Evolutionary conservation across 2,329 filamentous ascomycete species (phyloP).

Genomic region (Atkinsonella hypoxylon): DNA sequence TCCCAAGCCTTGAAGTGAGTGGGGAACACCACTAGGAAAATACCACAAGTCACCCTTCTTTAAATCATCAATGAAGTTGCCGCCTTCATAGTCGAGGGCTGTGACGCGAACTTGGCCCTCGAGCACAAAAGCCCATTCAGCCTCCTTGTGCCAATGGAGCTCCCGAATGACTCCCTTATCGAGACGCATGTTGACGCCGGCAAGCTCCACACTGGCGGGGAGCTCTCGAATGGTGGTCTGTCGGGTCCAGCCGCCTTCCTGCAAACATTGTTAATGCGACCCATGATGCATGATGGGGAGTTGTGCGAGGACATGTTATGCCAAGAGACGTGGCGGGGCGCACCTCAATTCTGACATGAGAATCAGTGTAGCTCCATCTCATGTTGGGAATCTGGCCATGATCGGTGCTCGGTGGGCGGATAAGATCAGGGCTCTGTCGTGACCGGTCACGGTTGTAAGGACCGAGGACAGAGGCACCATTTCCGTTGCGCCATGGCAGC

Average conservation of each 20-base stretch:
- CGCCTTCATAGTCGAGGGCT: constrained; percentile 61
- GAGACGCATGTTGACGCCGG: constrained; percentile 68
- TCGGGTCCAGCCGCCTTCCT: constrained; percentile 68
- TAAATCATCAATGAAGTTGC: constrained; percentile 66
- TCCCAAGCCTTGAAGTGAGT: constrained; percentile 62
- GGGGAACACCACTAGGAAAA: constrained; percentile 66
- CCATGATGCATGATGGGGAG: background rate
- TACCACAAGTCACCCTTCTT: constrained; percentile 71
- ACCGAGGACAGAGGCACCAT: constrained; percentile 54
- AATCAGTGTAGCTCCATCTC: constrained; percentile 59
- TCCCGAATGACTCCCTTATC: constrained; percentile 63
- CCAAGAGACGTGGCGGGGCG: constrained; percentile 9
- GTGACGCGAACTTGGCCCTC: constrained; percentile 60
- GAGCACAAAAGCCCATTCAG: constrained; percentile 67
- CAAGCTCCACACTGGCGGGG: constrained; percentile 54
- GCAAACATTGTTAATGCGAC: constrained; percentile 4
- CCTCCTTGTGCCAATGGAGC: constrained; percentile 72
- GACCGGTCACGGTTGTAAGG: constrained; percentile 58
- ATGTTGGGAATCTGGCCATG: constrained; percentile 59
- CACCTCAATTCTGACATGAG: constrained; percentile 51
- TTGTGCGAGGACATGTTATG: background rate
- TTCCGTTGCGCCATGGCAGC: constrained; percentile 50
- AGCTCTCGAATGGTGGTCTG: constrained; percentile 59
- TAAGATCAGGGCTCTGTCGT: constrained; percentile 57
- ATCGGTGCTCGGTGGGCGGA: constrained; percentile 63